A percentile compares a stretch with the other conserved stretches of the same genome.
phyloP scores from a whole-genome alignment of 768 basidiomycete genomes.

The Paxillus rubicundulus region DNA sequence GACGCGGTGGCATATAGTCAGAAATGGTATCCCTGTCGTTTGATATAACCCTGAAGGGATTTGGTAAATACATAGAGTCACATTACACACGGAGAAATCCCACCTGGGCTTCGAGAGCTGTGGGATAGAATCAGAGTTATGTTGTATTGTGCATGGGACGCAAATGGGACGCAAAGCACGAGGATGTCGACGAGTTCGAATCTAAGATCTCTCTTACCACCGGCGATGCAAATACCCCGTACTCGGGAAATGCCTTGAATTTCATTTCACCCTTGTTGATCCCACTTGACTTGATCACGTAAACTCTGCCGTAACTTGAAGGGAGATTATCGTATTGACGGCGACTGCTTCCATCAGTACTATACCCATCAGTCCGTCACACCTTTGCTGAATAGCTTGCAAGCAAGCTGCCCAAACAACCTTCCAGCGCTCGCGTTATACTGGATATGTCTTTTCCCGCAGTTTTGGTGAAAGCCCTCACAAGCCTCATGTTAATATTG shows the following conservation, averaged over 20 bases:
- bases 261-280: conserved; percentile 11
- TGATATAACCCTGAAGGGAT: background rate
- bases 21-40: background rate
- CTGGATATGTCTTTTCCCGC: too few relatives aligned
- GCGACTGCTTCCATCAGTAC: background rate
- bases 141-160: background rate
- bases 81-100: background rate
- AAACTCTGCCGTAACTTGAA: background rate
- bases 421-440: too few relatives aligned
- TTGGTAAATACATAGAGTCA: background rate
- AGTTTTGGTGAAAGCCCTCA: too few relatives aligned
- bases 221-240: conserved; percentile 33
- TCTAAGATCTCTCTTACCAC: conserved; percentile 33
- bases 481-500: too few relatives aligned
- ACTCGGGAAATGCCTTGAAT: conserved; percentile 24
- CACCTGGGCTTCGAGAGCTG: background rate
- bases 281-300: background rate
- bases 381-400: too few relatives aligned
- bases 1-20: background rate
- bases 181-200: conserved; percentile 2
- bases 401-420: too few relatives aligned
- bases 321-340: background rate
- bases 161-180: background rate
- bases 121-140: background rate
- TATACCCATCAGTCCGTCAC: background rate